A percentile compares a stretch with the other conserved stretches of the same genome.
Conservation (phyloP, 805 yeast species). For the Candida pseudofarinosa region DNA sequence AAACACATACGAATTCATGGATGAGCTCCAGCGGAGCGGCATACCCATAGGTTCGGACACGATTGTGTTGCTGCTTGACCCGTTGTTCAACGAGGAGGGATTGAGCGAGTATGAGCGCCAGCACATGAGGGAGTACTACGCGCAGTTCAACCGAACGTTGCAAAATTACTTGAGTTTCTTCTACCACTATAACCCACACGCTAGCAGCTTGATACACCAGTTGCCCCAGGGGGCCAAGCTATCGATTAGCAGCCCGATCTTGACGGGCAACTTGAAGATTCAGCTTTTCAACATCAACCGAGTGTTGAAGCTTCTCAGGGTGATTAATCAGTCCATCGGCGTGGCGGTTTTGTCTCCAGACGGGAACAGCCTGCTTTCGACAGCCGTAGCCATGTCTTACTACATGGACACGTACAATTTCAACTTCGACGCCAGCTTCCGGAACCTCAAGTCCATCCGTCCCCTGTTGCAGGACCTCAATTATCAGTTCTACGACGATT, state of each 20-base stretch:
- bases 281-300: conserved; percentile 36
- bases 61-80: conserved; percentile 35
- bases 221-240: conserved; percentile 22
- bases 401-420: conserved; percentile 39
- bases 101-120: conserved; percentile 14
- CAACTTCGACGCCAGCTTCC: conserved; percentile 27
- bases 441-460: conserved; percentile 16
- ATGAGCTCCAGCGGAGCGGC: conserved; percentile 16
- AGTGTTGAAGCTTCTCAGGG: conserved; percentile 29
- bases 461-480: conserved; percentile 21
- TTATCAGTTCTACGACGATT: conserved; percentile 34
- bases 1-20: conserved; percentile 26
- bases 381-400: conserved; percentile 31
- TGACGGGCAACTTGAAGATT: conserved; percentile 33
- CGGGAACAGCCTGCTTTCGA: conserved; percentile 23
- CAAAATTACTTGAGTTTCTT: conserved; percentile 37
- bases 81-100: conserved; percentile 19
- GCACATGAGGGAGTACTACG: conserved; percentile 21
- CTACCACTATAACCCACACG: conserved; percentile 29
- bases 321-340: conserved; percentile 27
- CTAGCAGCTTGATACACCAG: conserved; percentile 24
- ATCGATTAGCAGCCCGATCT: conserved; percentile 28
- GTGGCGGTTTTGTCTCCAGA: conserved; percentile 31
- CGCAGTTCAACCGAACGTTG: conserved; percentile 28
- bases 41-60: conserved; percentile 32